Evolutionary conservation across 129 eudicot genomes (phyloP), one percentile per base, ranked within the genome.

Genomic region (Daucus carota): DNA sequence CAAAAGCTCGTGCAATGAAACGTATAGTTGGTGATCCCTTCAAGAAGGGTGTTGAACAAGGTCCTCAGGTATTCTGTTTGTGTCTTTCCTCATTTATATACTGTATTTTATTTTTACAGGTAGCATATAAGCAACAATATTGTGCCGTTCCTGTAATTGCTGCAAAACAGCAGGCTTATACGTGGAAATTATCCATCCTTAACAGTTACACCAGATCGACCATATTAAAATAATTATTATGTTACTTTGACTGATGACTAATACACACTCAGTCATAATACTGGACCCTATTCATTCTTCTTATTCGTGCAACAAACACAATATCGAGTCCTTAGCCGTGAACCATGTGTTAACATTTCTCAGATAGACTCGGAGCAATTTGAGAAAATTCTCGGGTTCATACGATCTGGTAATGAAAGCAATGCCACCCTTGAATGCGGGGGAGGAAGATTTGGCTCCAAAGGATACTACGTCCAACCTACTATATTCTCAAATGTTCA

Each of bases 21-120:
- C 91, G 91, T 50, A 65, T 73, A 29, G 91, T 87, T 77, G 91
- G 91, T 46, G 91, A 87, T 65, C 91, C 91, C 67, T 87, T 84
- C 80, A 84, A 81, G 77, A 79, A 80, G 18, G 91, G 82, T 8
- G 75, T 84, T 83, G 91, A 87, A 76, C 91, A 87, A 82, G 91
- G 91, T 70, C 74, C 74, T 40, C 74, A 70, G 74, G 74, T 70
- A 70, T 28, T 70, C 16, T 41, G 9, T n/a, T 41, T 22, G 32
- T 70, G 18, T 3, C 10, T 20, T 36, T 20, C 17, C 16, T 22
- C 20, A 1, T 70, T 18, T 70, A 31, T 41, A 70, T 29, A n/a
- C 65, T 57, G 65, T 24, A 36, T 68, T 36, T 2, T 36, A 36
- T 36, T 20, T 36, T 34, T 9, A 34, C 8, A 68, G 28, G 73